phyloP scores from a whole-genome alignment of 345 rosid genomes.

The Eucalyptus regnans region DNA sequence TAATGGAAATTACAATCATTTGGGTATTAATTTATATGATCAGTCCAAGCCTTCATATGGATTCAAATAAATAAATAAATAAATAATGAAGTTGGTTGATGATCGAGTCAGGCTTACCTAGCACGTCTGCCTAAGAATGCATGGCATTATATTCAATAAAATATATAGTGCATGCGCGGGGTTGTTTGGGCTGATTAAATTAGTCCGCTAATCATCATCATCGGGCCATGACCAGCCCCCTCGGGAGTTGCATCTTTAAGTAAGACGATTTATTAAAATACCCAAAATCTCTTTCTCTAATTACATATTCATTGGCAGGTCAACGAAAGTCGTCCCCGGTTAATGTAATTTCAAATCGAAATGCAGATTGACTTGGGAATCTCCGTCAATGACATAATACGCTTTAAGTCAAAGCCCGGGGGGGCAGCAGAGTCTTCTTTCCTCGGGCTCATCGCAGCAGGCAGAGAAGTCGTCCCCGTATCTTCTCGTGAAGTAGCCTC shows the following conservation, averaged over 20 bases:
- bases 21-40: neutral
- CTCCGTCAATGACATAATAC: neutral
- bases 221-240: neutral
- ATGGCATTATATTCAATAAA: neutral
- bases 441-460: neutral
- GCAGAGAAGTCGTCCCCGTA: neutral
- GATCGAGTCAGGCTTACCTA: neutral
- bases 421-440: neutral
- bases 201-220: neutral
- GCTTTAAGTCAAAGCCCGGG: neutral
- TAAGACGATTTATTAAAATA: too few species aligned
- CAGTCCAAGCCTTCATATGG: neutral
- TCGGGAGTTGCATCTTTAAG: too few species aligned
- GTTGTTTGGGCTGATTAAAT: neutral
- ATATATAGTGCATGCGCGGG: neutral
- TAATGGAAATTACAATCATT: neutral
- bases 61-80: too few species aligned
- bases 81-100: too few species aligned
- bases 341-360: neutral
- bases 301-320: neutral
- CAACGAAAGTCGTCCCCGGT: neutral
- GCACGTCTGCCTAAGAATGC: neutral
- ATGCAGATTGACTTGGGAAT: neutral
- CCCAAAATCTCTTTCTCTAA: neutral
- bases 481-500: neutral